Base-by-base conservation (phyloP, 345 rosid genomes). In the Hibiscus trionum region DNA sequence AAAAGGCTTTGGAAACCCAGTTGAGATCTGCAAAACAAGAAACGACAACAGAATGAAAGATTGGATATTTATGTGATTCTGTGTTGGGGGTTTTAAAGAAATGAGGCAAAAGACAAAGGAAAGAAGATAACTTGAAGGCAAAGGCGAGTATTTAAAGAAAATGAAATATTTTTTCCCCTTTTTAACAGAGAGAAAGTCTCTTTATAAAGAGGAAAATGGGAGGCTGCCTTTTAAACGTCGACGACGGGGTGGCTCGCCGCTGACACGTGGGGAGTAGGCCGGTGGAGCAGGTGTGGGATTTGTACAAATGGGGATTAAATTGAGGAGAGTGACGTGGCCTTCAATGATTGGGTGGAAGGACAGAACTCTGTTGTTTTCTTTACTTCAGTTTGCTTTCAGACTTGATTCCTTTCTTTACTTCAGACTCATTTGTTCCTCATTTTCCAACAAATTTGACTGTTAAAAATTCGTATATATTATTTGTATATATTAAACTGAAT, bases 181-280 rank as follows among this genome's bases (percentile, higher is more conserved):
- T 77, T 78, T 59, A 44, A 42, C 7, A 39, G 44, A 39, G 10
- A 39, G 44, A 39, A 39, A 39, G 10, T 39, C 44, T 39, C 44
- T 16, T 33, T 9, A 27, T 67, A 12, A 8, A 35, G 11, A 37
- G 2, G 16, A 37, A 42, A 17, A 70, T 21, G 76, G 77, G 47
- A 61, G 81, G 79, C 57, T 46, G 80, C 49, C 7, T 81, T 77
- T 78, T 60, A 37, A 44, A 81, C 81, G 81, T 79, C 86, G 86
- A 81, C 80, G 27, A 71, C 3, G 46, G 81, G 44, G 52, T 73
- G 16, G 82, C 74, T 65, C 17, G 67, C 33, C 26, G 60, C 35
- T 55, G 53, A 76, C 84, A 79, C 82, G 79, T 79, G 82, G 77
- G 31, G 11, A 14, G 7, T 12, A 6, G 26, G 52, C 8, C 61